Conservation (phyloP, 2,329 filamentous ascomycete genomes). For the Fusarium neocosmosporiellum region DNA sequence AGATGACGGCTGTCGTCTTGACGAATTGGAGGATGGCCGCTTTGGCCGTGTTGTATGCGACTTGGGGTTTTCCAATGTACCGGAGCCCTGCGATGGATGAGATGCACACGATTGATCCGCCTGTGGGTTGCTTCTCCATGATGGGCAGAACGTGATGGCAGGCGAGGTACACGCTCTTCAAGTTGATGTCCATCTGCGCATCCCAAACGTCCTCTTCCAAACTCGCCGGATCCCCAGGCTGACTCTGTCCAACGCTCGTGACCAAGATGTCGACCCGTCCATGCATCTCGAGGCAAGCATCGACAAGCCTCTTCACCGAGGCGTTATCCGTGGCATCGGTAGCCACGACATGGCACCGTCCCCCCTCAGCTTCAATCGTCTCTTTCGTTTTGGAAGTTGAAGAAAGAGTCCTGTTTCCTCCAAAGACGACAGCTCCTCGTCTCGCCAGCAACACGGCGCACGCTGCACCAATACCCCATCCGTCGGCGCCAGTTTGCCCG, state of each 20-base stretch:
- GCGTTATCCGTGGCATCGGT: conserved; percentile 63
- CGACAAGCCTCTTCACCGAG: conserved; percentile 64
- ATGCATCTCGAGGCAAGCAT: conserved; percentile 62
- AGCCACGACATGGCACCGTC: conserved; percentile 53
- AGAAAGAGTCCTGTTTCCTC: conserved; percentile 59
- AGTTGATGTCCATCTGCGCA: conserved; percentile 63
- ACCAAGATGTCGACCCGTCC: conserved; percentile 69
- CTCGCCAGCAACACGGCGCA: conserved; percentile 59
- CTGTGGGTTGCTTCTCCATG: conserved; percentile 60
- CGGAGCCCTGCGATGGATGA: conserved; percentile 63
- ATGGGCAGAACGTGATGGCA: conserved; percentile 64
- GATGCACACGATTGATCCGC: conserved; percentile 59
- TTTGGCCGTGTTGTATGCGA: conserved; percentile 65
- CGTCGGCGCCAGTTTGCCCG: conserved; percentile 55
- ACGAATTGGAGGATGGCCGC: conserved; percentile 64
- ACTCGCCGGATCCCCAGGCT: conserved; percentile 61
- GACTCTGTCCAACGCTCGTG: conserved; percentile 69
- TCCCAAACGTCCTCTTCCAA: conserved; percentile 64
- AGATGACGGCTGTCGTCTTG: conserved; percentile 61
- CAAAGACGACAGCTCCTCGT: conserved; percentile 61
- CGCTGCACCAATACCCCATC: conserved; percentile 64
- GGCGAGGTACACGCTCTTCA: conserved; percentile 66
- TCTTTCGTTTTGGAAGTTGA: conserved; percentile 54
- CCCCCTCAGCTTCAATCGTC: conserved; percentile 49
- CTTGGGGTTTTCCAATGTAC: conserved; percentile 61